These are phyloP conservation scores for Podaxis pistillaris DNA, from an alignment of 768 basidiomycete genomes.

Conservation along the genomic window DNA sequence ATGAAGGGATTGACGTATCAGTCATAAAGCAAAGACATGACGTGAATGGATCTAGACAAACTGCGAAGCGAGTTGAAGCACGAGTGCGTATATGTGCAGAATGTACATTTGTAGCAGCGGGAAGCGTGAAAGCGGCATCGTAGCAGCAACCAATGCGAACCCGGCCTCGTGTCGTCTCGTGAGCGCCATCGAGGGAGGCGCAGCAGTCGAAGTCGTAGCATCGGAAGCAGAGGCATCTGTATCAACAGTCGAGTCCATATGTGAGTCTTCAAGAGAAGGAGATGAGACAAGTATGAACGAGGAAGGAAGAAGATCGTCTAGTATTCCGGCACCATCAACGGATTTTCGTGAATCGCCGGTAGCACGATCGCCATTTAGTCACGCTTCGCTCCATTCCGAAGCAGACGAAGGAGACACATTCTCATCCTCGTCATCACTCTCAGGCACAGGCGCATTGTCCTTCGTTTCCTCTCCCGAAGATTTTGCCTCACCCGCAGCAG, in stretches of 20 bases:
- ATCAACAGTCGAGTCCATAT: constrained; percentile 1
- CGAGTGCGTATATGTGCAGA: constrained; percentile 2
- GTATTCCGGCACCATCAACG: neutral
- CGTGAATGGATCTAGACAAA: neutral
- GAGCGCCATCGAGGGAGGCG: neutral
- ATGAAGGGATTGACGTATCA: neutral
- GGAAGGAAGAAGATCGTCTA: neutral
- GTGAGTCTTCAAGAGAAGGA: neutral
- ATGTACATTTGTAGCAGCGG: constrained; percentile 7
- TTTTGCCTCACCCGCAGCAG: constrained; percentile 17
- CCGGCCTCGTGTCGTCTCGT: constrained; percentile 13
- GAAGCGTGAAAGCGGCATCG: neutral
- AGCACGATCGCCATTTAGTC: constrained; percentile 8
- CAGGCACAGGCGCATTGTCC: constrained; percentile 31
- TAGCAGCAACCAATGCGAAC: constrained; percentile 6
- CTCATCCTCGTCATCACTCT: constrained; percentile 38
- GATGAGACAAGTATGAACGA: constrained; percentile 4
- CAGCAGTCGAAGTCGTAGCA: neutral
- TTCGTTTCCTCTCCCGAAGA: constrained; percentile 22
- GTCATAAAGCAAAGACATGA: neutral
- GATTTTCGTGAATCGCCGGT: neutral
- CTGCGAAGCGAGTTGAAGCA: constrained; percentile 9
- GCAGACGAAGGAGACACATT: constrained; percentile 7
- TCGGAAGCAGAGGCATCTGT: neutral
- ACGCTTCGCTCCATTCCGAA: constrained; percentile 15